Evolutionary conservation across 208 protist genomes (phyloP), one percentile per base, ranked within the genome.

Genomic region (Trypanosoma vivax): DNA sequence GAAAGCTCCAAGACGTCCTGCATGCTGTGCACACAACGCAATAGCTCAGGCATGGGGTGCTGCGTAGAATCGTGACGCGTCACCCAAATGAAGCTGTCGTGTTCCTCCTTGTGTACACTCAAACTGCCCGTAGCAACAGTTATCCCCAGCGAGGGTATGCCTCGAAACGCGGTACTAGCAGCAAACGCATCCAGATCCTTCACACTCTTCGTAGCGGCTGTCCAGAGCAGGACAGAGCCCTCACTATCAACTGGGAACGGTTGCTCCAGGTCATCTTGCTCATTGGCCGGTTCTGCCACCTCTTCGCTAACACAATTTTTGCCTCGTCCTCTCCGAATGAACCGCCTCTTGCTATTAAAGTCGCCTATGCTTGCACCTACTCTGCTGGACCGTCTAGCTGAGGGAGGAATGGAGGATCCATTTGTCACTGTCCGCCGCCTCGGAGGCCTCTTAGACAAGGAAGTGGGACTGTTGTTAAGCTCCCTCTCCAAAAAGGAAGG

Each of bases 1-100:
- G 69, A 51, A 11, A 84, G 47, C 11, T 50, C 41, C 2, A 33
- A 52, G 16, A 41, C n/a, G 23, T 46, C 57, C 1, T 47, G 24
- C 34, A 53, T 60, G 31, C 59, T 51, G 39, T 87, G 86, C 11
- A 84, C 66, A 56, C 52, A 58, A 31, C 60, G 30, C 18, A 78
- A 18, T 9, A 64, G 29, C 30, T 81, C 70, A 27, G 63, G 48
- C n/a, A 43, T 50, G 11, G 37, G 46, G 13, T 31, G 19, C 2
- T 27, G 34, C 11, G 25, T 42, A 1, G 60, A 53, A 13, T 40
- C 50, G 28, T 67, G 51, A n/a, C 37, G 41, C 27, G 45, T 48
- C 19, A 67, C 28, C 51, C 60, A 67, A 9, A 67, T 25, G 9
- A 60, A 28, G 3, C 34, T 35, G 5, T 54, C 51, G 18, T 53